These are phyloP conservation scores for Neurospora tetrasperma DNA, from an alignment of 495 filamentous ascomycete species.

Conservation along the genomic window DNA sequence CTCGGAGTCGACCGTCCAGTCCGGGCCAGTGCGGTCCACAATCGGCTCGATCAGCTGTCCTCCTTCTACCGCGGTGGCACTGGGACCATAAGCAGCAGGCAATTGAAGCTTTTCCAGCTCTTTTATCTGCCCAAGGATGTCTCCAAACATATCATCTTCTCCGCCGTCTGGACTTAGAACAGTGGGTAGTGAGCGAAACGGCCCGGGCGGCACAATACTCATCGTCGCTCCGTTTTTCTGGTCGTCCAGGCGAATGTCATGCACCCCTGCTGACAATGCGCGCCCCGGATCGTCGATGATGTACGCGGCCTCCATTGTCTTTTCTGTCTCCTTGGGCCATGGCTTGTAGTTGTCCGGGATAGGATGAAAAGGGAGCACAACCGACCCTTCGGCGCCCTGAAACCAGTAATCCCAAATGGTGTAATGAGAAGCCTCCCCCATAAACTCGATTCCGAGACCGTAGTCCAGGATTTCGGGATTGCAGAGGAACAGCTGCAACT, in stretches of 20 bases:
- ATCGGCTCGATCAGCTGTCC: background rate
- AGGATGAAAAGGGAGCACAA: background rate
- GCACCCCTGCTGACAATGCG: background rate
- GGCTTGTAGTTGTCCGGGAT: constrained; percentile 3
- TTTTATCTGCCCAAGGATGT: background rate
- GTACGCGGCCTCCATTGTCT: background rate
- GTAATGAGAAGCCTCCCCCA: background rate
- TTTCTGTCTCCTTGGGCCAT: background rate
- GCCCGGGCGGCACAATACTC: background rate
- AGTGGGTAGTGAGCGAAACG: background rate
- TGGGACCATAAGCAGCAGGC: background rate
- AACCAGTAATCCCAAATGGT: constrained; percentile 2
- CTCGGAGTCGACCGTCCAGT: constrained; percentile 14
- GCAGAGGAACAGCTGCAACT: background rate
- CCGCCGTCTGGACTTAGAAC: background rate
- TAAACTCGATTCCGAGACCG: background rate
- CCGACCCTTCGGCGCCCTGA: background rate
- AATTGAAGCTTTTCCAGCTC: background rate
- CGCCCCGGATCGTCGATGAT: background rate
- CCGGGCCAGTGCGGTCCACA: constrained; percentile 3
- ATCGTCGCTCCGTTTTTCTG: background rate
- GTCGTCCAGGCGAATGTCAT: background rate
- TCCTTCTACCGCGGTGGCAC: background rate
- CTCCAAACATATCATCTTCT: background rate
- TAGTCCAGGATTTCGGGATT: constrained; percentile 4